phyloP scores from a whole-genome alignment of 345 rosid species.

The Salix purpurea region DNA sequence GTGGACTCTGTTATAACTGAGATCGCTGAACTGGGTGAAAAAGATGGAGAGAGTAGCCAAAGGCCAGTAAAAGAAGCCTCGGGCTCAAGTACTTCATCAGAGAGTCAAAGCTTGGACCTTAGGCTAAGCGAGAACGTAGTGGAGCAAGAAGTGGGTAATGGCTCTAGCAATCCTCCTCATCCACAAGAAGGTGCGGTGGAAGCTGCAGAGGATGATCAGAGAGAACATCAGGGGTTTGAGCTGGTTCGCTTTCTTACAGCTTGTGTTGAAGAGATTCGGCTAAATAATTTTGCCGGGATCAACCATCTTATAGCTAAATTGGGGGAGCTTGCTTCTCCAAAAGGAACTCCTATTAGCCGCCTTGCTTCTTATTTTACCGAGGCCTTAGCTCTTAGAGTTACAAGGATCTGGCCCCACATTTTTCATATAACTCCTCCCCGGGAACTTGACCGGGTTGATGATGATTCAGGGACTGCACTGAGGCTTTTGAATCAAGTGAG shows the following conservation, averaged over 20 bases:
- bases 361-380: conserved; percentile 75
- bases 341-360: conserved; percentile 59
- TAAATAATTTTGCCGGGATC: conserved; percentile 55
- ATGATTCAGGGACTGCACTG: conserved; percentile 69
- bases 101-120: conserved; percentile 55
- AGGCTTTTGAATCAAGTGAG: conserved; percentile 86
- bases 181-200: conserved; percentile 34
- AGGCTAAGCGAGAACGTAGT: conserved; percentile 39
- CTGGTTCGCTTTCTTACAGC: conserved; percentile 64
- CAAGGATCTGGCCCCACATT: conserved; percentile 86
- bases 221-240: conserved; percentile 64
- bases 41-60: conserved; percentile 55
- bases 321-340: conserved; percentile 83
- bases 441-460: conserved; percentile 66
- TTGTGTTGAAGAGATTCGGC: conserved; percentile 78
- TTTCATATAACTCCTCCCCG: conserved; percentile 78
- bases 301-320: conserved; percentile 64
- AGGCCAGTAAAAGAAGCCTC: conserved; percentile 64
- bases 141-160: conserved; percentile 52
- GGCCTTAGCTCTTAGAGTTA: conserved; percentile 70
- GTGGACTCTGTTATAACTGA: conserved; percentile 63
- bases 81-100: conserved; percentile 79
- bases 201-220: conserved; percentile 40
- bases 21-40: conserved; percentile 66
- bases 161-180: conserved; percentile 48